Percentiles rank a stretch among this genome's conserved stretches.
These are phyloP conservation scores for Saposhnikovia divaricata DNA, from an alignment of 129 eudicot species.

Conservation along the genomic window DNA sequence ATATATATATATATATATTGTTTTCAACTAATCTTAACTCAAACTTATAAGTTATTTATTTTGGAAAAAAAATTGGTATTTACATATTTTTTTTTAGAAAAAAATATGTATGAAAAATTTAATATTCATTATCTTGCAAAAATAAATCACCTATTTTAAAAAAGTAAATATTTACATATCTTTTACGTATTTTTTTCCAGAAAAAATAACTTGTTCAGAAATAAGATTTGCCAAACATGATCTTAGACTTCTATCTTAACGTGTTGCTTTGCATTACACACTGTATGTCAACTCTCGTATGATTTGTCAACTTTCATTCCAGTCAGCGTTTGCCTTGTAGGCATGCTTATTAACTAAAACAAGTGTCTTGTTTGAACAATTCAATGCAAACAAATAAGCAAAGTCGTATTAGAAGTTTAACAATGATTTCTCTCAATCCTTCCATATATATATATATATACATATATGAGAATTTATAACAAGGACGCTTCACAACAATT, in stretches of 20 bases:
- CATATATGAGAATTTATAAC: not conserved
- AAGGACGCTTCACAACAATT: not conserved
- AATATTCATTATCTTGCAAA: too few species aligned
- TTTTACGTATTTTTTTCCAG: too few species aligned
- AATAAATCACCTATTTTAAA: too few species aligned
- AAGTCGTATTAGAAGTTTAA: not conserved
- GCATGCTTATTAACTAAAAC: not conserved
- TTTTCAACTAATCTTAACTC: too few species aligned
- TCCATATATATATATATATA: not conserved
- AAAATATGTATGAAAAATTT: too few species aligned
- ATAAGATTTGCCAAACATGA: too few species aligned
- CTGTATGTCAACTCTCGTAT: not conserved
- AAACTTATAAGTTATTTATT: too few species aligned
- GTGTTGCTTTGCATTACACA: not conserved
- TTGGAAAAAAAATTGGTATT: too few species aligned
- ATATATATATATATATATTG: too few species aligned
- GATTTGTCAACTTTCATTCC: not conserved
- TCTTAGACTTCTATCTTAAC: not conserved
- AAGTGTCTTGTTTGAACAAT: conserved; percentile 1
- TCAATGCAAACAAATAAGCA: not conserved
- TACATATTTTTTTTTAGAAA: too few species aligned
- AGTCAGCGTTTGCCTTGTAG: not conserved
- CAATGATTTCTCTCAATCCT: not conserved
- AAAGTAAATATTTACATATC: too few species aligned
- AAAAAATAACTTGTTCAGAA: too few species aligned